A percentile compares a stretch with the other conserved stretches of the same genome.
Conservation (phyloP, 495 filamentous ascomycete species). For the Neurospora sp. region DNA sequence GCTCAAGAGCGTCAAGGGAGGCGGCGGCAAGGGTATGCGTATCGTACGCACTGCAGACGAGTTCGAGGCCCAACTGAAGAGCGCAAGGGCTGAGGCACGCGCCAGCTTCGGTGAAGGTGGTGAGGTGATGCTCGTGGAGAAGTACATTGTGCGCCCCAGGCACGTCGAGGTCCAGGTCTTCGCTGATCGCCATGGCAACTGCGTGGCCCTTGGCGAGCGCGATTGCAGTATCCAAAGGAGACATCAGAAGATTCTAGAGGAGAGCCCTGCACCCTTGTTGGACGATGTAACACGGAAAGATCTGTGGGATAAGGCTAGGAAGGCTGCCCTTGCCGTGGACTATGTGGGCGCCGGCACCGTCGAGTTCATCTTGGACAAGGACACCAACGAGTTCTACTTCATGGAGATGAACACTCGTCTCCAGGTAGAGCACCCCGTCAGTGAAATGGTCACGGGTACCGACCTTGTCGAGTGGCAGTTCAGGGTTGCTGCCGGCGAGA, state of each 20-base stretch:
- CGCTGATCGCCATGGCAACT: slow-evolving; percentile 80
- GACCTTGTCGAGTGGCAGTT: slow-evolving; percentile 97
- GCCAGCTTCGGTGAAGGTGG: slow-evolving; percentile 82
- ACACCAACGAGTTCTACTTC: slow-evolving; percentile 89
- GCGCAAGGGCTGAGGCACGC: slow-evolving; percentile 79
- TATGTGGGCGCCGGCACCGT: slow-evolving; percentile 97
- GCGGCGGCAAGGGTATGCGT: slow-evolving; percentile 99
- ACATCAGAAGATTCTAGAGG: slow-evolving; percentile 96
- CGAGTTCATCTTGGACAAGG: slow-evolving; percentile 98
- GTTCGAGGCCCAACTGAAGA: slow-evolving; percentile 71
- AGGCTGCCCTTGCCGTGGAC: slow-evolving; percentile 80
- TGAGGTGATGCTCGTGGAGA: slow-evolving; percentile 92
- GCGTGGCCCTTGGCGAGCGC: slow-evolving; percentile 72
- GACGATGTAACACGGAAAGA: slow-evolving; percentile 71
- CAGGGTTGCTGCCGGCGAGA: slow-evolving; percentile 77
- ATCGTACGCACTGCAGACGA: slow-evolving; percentile 66
- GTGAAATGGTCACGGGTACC: slow-evolving; percentile 90
- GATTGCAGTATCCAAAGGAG: slow-evolving; percentile 82
- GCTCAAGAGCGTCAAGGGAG: slow-evolving; percentile 93
- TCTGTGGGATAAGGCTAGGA: slow-evolving; percentile 86
- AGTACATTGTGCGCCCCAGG: slow-evolving; percentile 86
- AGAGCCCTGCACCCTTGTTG: slow-evolving; percentile 85
- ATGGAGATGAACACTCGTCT: slow-evolving; percentile 99
- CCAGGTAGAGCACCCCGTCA: slow-evolving; percentile 96
- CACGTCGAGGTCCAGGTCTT: slow-evolving; percentile 99